Conservation (phyloP, 495 filamentous ascomycete species). For the Tuber brumale region DNA sequence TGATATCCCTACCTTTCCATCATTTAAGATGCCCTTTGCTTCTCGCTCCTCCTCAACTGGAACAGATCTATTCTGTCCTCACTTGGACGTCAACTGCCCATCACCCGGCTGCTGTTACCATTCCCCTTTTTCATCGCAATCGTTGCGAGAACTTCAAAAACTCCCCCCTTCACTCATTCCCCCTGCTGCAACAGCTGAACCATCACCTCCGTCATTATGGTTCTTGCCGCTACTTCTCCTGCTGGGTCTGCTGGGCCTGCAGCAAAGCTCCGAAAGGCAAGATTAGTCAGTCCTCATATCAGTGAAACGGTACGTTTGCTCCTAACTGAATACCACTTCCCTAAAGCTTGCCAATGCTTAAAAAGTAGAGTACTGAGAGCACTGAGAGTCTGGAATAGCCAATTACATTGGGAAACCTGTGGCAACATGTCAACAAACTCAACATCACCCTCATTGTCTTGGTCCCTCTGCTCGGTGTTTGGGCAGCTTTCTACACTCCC, state of each 20-base stretch:
- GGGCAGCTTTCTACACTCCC: slow-evolving; percentile 76
- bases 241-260: slow-evolving; percentile 18
- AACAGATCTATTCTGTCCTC: not conserved
- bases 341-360: not conserved
- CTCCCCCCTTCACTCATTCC: not conserved
- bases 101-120: not conserved
- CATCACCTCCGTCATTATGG: slow-evolving; percentile 7
- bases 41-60: not conserved
- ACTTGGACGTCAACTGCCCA: not conserved
- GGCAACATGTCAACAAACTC: slow-evolving; percentile 95
- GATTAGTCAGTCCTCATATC: slow-evolving; percentile 37
- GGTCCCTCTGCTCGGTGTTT: slow-evolving; percentile 68
- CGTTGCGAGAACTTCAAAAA: not conserved
- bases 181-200: not conserved
- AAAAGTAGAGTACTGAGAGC: too few species aligned
- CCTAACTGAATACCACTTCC: not conserved
- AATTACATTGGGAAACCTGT: slow-evolving; percentile 82
- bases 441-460: slow-evolving; percentile 82
- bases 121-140: not conserved
- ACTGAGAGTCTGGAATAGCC: slow-evolving; percentile 43
- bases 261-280: slow-evolving; percentile 26
- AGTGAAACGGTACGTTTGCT: slow-evolving; percentile 37
- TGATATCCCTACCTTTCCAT: not conserved
- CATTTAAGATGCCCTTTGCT: slow-evolving; percentile 2
- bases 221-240: slow-evolving; percentile 18